Evolutionary conservation across 176 grass and related monocot species (phyloP).

Genomic region (Chloris gayana): DNA sequence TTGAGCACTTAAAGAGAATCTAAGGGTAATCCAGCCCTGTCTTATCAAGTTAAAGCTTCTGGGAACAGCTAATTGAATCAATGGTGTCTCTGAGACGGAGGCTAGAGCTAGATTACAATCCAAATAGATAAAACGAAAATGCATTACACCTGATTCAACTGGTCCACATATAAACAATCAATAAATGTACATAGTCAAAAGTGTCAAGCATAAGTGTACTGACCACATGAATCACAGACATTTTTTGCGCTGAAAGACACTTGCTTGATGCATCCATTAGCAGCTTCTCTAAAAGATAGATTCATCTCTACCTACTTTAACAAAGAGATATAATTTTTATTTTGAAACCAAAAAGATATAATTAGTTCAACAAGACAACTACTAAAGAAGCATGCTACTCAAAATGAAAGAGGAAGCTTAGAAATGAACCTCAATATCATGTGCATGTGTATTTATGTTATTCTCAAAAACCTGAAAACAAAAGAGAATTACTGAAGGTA

Average conservation of each 20-base stretch:
- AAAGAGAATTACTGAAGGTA: conserved; percentile 35
- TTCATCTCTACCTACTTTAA: conserved; percentile 69
- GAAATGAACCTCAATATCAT: conserved; percentile 75
- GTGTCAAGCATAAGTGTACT: conserved; percentile 38
- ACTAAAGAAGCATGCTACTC: not conserved
- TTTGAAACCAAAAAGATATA: conserved; percentile 23
- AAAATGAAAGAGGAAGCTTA: conserved; percentile 35
- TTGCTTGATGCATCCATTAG: conserved; percentile 74
- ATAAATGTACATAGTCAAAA: not conserved
- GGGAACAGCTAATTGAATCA: conserved; percentile 18
- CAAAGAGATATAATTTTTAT: conserved; percentile 29
- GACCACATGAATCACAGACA: conserved; percentile 86
- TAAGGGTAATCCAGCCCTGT: conserved; percentile 8
- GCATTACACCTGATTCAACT: conserved; percentile 25
- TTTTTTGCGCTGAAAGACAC: conserved; percentile 70
- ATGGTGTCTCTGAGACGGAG: not conserved
- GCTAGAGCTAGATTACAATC: not conserved
- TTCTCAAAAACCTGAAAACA: conserved; percentile 79
- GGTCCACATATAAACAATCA: conserved; percentile 13
- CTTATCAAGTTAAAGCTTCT: not conserved
- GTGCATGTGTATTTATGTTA: conserved; percentile 57
- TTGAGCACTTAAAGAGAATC: conserved; percentile 13
- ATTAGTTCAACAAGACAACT: conserved; percentile 38
- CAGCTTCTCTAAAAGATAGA: conserved; percentile 87
- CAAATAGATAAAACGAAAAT: conserved; percentile 19